Conservation (phyloP, 441 rosid species). For the Populus hybrid region DNA sequence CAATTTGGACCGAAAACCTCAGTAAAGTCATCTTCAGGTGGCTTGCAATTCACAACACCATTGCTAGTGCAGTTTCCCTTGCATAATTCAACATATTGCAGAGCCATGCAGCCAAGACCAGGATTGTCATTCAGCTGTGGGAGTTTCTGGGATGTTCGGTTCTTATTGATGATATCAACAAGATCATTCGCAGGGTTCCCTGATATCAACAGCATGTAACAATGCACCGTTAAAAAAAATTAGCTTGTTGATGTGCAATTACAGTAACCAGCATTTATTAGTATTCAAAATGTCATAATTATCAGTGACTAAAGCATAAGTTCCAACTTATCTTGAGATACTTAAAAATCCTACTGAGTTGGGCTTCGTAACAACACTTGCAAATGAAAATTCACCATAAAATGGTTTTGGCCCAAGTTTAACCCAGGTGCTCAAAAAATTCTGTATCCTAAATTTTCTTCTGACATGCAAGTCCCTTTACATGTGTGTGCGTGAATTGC, state of each 20-base stretch:
- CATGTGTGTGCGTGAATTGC: background rate
- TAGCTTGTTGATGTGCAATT: background rate
- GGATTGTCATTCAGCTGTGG: slow-evolving; percentile 58
- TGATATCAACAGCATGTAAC: slow-evolving; percentile 24
- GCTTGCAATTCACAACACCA: slow-evolving; percentile 56
- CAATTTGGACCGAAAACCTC: slow-evolving; percentile 84
- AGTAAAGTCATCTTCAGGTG: slow-evolving; percentile 68
- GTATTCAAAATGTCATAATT: background rate
- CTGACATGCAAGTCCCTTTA: background rate
- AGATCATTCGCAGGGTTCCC: slow-evolving; percentile 81
- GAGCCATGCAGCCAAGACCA: slow-evolving; percentile 93
- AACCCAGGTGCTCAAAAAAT: background rate
- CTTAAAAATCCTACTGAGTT: background rate
- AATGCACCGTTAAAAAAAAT: slow-evolving; percentile 1
- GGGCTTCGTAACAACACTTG: background rate
- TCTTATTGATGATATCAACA: slow-evolving; percentile 65
- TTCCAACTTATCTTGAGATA: background rate
- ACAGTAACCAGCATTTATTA: background rate
- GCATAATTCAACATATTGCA: slow-evolving; percentile 70
- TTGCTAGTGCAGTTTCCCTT: slow-evolving; percentile 60
- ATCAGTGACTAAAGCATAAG: background rate
- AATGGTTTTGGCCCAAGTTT: background rate
- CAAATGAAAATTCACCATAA: background rate
- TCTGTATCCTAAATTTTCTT: background rate
- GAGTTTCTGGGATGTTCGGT: slow-evolving; percentile 60